A percentile compares a stretch with the other conserved stretches of the same genome.
Conservation (phyloP, 1,284 basidiomycete genomes). For the Ceraceosorus guamensis region DNA sequence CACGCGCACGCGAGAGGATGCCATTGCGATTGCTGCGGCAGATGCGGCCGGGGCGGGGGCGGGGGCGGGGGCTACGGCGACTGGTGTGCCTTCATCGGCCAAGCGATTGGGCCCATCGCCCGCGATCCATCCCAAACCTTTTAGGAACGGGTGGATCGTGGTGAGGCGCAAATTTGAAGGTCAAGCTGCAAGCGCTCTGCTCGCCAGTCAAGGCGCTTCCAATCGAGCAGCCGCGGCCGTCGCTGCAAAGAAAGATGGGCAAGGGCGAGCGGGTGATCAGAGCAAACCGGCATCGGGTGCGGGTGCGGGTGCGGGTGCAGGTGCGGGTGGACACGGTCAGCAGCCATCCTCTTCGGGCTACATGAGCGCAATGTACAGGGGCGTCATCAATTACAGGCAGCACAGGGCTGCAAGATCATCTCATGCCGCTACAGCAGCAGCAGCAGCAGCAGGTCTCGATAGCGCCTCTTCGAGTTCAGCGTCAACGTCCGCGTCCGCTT, state of each 20-base stretch:
- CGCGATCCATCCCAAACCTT: constrained; percentile 13
- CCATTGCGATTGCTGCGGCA: not conserved
- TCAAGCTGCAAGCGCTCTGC: constrained; percentile 4
- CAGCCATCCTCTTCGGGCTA: constrained; percentile 13
- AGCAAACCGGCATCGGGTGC: not conserved
- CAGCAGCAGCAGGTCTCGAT: not conserved
- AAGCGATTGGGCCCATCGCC: not conserved
- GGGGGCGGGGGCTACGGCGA: not conserved
- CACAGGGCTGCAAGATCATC: constrained; percentile 1
- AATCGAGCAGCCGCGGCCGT: not conserved
- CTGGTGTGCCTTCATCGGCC: not conserved
- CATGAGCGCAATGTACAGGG: constrained; percentile 39
- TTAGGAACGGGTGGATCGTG: constrained; percentile 31
- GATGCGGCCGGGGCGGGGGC: not conserved
- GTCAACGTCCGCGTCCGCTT: not conserved
- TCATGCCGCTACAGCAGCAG: not conserved
- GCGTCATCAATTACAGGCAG: constrained; percentile 35
- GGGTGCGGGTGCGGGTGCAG: not conserved
- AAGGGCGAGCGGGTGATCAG: too few species aligned
- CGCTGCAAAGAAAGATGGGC: not conserved
- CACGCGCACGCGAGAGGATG: too few species aligned
- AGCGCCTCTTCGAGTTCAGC: not conserved
- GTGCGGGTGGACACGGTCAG: too few species aligned
- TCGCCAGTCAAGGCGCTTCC: not conserved
- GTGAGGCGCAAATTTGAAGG: constrained; percentile 27